Percentiles rank a stretch among this genome's conserved stretches.
Conservation (phyloP, 2,329 filamentous ascomycete genomes). For the Pseudogymnoascus sp. region DNA sequence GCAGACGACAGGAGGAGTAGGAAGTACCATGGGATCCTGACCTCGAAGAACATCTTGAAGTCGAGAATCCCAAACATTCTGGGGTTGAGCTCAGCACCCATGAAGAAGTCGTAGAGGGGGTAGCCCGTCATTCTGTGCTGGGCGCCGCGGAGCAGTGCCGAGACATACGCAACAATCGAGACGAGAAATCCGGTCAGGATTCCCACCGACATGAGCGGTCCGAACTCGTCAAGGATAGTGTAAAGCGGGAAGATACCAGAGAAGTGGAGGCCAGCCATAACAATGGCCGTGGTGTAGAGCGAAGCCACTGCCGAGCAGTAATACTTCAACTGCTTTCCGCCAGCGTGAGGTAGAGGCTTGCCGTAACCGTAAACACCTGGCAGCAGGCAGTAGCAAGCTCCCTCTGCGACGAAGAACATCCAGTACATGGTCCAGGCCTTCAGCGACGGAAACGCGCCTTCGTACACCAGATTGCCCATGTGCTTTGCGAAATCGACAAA, state of each 20-base stretch:
- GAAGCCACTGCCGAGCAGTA: conserved; percentile 87
- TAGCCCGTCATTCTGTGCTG: conserved; percentile 88
- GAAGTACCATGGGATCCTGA: conserved; percentile 87
- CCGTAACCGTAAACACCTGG: conserved; percentile 84
- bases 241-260: conserved; percentile 82
- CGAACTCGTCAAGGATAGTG: conserved; percentile 91
- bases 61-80: conserved; percentile 76
- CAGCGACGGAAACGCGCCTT: conserved; percentile 71
- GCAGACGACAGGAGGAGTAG: conserved; percentile 70
- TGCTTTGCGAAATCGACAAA: conserved; percentile 63
- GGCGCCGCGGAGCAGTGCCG: conserved; percentile 68
- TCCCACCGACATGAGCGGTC: conserved; percentile 82
- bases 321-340: conserved; percentile 81
- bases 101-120: conserved; percentile 80
- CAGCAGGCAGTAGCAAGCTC: conserved; percentile 70
- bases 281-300: conserved; percentile 75
- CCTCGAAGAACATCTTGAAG: conserved; percentile 95
- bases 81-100: conserved; percentile 81
- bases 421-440: conserved; percentile 93
- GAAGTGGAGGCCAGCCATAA: conserved; percentile 66
- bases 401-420: conserved; percentile 82
- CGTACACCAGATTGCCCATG: conserved; percentile 64
- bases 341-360: conserved; percentile 74
- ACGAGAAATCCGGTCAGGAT: conserved; percentile 86
- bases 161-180: conserved; percentile 76